Evolutionary conservation across 352 stramenopile genomes (phyloP).

Genomic region (Pythium guiyangense): DNA sequence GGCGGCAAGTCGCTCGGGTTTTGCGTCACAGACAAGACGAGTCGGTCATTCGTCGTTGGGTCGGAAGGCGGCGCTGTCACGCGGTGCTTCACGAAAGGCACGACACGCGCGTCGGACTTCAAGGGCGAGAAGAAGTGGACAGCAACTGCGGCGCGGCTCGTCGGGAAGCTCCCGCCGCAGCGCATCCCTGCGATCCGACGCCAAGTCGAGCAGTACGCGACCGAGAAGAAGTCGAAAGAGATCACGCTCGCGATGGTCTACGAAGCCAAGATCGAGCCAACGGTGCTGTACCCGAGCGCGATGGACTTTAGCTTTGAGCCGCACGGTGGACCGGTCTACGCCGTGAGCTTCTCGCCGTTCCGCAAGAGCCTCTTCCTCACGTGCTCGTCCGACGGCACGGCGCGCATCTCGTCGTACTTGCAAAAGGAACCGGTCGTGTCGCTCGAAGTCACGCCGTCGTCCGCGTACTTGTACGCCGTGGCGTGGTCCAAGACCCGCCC

Average conservation of each 20-base stretch:
- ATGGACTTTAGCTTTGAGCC: conserved; percentile 75
- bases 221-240: conserved; percentile 54
- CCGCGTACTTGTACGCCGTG: conserved; percentile 68
- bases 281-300: conserved; percentile 51
- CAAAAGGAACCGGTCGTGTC: conserved; percentile 57
- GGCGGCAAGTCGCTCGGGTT: conserved; percentile 67
- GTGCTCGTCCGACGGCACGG: conserved; percentile 71
- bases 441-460: conserved; percentile 60
- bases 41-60: conserved; percentile 70
- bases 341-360: conserved; percentile 79
- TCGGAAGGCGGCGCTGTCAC: conserved; percentile 66
- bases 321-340: conserved; percentile 76
- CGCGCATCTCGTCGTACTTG: conserved; percentile 68
- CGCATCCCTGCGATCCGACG: conserved; percentile 44
- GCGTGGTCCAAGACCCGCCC: conserved; percentile 74
- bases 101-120: conserved; percentile 47
- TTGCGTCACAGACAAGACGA: conserved; percentile 59
- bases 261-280: conserved; percentile 60
- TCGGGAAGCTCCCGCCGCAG: conserved; percentile 44
- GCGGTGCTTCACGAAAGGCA: conserved; percentile 58
- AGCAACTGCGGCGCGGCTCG: conserved; percentile 49
- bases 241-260: conserved; percentile 72
- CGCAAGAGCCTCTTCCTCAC: conserved; percentile 78
- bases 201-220: conserved; percentile 66
- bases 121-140: conserved; percentile 84